phyloP scores from a whole-genome alignment of 352 stramenopile species.

The Salisapilia sapeloensis region DNA sequence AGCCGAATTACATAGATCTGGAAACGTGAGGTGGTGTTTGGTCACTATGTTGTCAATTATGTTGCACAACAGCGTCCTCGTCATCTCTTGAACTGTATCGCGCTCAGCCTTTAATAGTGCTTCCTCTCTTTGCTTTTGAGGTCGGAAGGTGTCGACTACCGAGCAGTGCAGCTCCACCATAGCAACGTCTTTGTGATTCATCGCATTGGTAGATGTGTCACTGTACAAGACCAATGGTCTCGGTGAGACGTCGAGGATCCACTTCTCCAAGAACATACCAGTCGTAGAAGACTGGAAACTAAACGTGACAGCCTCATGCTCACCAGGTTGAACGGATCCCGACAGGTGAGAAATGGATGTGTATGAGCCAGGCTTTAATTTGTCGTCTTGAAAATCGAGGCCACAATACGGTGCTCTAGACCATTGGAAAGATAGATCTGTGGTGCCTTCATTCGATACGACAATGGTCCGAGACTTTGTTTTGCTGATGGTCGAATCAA shows the following conservation, averaged over 20 bases:
- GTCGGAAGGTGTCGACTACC: constrained; percentile 39
- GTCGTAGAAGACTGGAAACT: constrained; percentile 24
- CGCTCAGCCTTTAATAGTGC: constrained; percentile 3
- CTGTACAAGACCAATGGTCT: constrained; percentile 3
- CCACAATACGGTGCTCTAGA: constrained; percentile 3
- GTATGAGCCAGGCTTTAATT: constrained; percentile 7
- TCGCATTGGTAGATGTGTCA: background rate
- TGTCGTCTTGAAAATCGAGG: constrained; percentile 2
- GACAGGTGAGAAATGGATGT: constrained; percentile 25
- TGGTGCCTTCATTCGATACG: constrained; percentile 1
- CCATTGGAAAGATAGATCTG: too few species aligned
- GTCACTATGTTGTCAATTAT: constrained; percentile 18
- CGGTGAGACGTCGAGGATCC: constrained; percentile 25
- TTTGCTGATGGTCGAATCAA: constrained; percentile 1
- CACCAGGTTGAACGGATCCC: constrained; percentile 33
- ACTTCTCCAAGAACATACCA: constrained; percentile 51
- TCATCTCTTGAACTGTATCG: constrained; percentile 13
- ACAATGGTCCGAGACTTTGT: background rate
- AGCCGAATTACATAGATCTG: constrained; percentile 10
- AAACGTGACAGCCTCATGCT: constrained; percentile 33
- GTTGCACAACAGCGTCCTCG: constrained; percentile 33
- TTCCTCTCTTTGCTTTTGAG: constrained; percentile 8
- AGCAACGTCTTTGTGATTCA: constrained; percentile 1
- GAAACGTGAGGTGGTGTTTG: constrained; percentile 8
- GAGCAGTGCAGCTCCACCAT: constrained; percentile 31